phyloP scores from a whole-genome alignment of 306 rosid genomes.

The Citrullus amarus region DNA sequence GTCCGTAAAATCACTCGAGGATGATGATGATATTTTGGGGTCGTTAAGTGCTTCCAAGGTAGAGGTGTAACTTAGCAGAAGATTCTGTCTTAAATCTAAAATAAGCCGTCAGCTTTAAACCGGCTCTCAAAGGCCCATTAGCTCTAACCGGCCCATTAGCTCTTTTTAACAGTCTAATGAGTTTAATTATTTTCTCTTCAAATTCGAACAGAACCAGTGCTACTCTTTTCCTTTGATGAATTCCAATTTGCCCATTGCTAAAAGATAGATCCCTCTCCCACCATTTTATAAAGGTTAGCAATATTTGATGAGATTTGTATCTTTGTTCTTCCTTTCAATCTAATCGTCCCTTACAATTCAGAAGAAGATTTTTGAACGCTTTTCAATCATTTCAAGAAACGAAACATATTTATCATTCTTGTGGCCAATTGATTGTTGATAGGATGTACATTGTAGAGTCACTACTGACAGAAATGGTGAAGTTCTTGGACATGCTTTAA shows the following conservation, averaged over 20 bases:
- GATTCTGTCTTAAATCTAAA: neutral
- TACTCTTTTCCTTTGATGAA: no score
- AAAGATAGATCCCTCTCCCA: no score
- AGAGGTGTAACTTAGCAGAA: constrained; percentile 8
- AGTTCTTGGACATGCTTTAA: neutral
- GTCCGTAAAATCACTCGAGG: neutral
- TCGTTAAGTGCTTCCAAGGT: neutral
- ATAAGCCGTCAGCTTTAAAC: neutral
- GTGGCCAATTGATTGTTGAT: neutral
- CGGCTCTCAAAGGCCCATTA: neutral
- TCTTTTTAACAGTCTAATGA: no score
- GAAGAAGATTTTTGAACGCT: neutral
- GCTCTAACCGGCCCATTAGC: neutral
- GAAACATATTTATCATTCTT: neutral
- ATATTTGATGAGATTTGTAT: neutral
- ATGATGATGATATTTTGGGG: constrained; percentile 17
- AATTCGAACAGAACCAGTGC: no score
- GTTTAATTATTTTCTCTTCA: no score
- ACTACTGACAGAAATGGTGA: neutral
- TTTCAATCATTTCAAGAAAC: neutral
- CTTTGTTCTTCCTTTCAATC: neutral
- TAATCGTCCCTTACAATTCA: neutral
- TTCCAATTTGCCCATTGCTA: no score
- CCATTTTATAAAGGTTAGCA: no score
- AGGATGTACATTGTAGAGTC: neutral